Conservation (phyloP, 2,329 filamentous ascomycete species). For the Stenocarpella maydis region DNA sequence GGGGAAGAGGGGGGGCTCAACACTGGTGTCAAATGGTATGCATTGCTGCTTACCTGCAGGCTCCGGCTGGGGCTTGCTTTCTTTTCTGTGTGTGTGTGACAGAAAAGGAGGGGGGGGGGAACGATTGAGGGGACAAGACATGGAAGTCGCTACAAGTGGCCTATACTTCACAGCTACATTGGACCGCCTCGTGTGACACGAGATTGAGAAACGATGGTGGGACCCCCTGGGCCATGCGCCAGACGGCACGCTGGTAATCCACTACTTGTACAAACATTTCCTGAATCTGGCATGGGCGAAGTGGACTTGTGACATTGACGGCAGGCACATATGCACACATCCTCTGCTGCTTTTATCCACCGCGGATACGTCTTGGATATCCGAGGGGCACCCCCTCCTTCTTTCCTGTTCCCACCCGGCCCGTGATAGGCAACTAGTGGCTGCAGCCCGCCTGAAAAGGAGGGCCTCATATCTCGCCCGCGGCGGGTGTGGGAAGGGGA, state of each 20-base stretch:
- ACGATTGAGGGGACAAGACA: too few relatives aligned
- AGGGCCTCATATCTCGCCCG: background rate
- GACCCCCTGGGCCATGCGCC: constrained; percentile 21
- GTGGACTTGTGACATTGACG: constrained; percentile 16
- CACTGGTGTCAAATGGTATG: background rate
- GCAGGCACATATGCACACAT: background rate
- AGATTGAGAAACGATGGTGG: background rate
- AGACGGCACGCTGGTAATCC: constrained; percentile 32
- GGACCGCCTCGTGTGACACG: background rate
- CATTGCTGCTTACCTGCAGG: background rate
- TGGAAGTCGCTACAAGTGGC: constrained; percentile 10
- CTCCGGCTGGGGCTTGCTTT: background rate
- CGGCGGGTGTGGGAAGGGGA: background rate
- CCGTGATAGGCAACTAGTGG: constrained; percentile 19
- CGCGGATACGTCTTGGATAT: background rate
- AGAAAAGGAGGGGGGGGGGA: background rate
- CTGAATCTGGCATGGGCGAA: background rate
- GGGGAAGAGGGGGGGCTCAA: background rate
- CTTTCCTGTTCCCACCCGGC: background rate
- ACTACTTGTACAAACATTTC: background rate
- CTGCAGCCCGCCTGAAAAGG: constrained; percentile 29
- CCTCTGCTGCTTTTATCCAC: constrained; percentile 9
- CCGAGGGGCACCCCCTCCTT: background rate
- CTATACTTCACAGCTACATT: constrained; percentile 29
- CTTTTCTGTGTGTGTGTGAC: background rate